Evolutionary conservation across 2,329 filamentous ascomycete species (phyloP).

Genomic region (Mariannaea sp.): DNA sequence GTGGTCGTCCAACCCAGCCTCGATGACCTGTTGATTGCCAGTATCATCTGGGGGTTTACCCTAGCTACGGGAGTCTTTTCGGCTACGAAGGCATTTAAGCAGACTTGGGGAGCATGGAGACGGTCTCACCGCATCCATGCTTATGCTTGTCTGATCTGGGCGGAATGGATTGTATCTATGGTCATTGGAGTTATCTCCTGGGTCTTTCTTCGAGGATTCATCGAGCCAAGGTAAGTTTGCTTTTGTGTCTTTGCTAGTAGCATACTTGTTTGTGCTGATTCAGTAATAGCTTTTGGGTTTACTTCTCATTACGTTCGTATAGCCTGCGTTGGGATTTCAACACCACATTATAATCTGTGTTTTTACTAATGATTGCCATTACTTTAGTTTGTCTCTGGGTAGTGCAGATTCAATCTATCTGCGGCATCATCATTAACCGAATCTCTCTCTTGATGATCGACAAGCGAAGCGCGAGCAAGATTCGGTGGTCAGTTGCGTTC

Average conservation of each 20-base stretch:
- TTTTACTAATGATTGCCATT: constrained; percentile 7
- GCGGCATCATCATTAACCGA: constrained; percentile 57
- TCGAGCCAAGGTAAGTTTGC: constrained; percentile 21
- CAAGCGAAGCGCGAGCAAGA: constrained; percentile 6
- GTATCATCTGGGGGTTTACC: constrained; percentile 35
- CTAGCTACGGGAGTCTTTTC: constrained; percentile 29
- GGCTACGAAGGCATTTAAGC: constrained; percentile 26
- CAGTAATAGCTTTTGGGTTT: constrained; percentile 32
- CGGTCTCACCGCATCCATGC: constrained; percentile 9
- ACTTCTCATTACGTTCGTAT: constrained; percentile 24
- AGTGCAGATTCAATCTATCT: constrained; percentile 31
- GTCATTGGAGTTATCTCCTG: constrained; percentile 30
- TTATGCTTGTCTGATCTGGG: constrained; percentile 31
- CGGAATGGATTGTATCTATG: constrained; percentile 29
- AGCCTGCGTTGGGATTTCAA: no score
- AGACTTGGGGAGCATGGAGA: constrained; percentile 28
- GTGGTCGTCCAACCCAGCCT: constrained; percentile 15
- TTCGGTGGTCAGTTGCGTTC: constrained; percentile 5
- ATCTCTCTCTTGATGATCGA: constrained; percentile 17
- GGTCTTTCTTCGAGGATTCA: constrained; percentile 26
- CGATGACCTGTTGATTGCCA: constrained; percentile 31
- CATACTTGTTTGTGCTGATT: background rate
- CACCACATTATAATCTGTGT: no score
- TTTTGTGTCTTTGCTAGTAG: background rate
- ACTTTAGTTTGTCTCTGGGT: constrained; percentile 27